These are phyloP conservation scores for Piper betle DNA, from an alignment of 164 flowering plant genomes.

Conservation along the genomic window DNA sequence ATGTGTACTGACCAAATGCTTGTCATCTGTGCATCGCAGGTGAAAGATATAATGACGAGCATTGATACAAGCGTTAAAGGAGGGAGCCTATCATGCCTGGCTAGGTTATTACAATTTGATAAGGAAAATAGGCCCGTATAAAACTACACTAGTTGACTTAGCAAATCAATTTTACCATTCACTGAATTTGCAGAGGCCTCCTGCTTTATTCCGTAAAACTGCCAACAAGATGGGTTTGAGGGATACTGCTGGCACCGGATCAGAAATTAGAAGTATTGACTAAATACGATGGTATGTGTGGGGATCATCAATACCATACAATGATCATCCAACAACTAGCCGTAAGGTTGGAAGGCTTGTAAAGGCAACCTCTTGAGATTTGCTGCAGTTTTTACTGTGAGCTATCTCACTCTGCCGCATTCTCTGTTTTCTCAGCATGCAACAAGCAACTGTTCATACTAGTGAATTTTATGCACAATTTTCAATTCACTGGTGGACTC, in stretches of 20 bases:
- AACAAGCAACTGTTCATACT: no score
- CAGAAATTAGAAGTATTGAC: constrained; percentile 20
- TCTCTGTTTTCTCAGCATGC: no score
- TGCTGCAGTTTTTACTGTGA: no score
- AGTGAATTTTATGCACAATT: no score
- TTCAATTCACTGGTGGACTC: no score
- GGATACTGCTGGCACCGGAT: constrained; percentile 68
- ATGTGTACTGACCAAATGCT: neutral
- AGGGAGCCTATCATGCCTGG: constrained; percentile 98
- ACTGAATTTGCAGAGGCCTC: constrained; percentile 64
- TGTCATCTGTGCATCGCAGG: constrained; percentile 18
- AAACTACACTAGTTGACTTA: constrained; percentile 68
- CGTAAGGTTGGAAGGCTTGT: no score
- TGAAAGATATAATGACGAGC: constrained; percentile 48
- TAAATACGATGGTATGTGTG: no score
- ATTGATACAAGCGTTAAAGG: constrained; percentile 64
- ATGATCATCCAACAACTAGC: no score
- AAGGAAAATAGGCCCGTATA: constrained; percentile 74
- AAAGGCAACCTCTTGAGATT: no score
- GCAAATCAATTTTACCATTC: constrained; percentile 59
- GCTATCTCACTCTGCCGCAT: no score
- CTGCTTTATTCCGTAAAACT: constrained; percentile 69
- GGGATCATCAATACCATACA: no score
- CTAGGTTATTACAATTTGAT: constrained; percentile 94
- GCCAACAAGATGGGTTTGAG: constrained; percentile 89